These are phyloP conservation scores for Begonia peltatifolia DNA, from an alignment of 306 rosid genomes.

Conservation along the genomic window DNA sequence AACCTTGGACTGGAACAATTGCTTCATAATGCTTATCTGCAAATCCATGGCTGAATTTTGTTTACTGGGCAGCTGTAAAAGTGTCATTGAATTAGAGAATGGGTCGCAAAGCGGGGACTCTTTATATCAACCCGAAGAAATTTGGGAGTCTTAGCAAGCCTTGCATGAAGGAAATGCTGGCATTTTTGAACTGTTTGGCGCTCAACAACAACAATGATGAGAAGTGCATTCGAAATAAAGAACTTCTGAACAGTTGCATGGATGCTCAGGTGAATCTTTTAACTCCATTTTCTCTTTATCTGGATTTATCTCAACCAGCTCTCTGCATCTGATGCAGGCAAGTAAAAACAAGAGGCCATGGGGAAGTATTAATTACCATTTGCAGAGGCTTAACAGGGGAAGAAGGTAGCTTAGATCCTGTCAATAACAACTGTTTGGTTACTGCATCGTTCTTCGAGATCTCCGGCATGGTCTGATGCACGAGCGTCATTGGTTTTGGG, in stretches of 20 bases:
- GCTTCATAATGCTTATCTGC: no score
- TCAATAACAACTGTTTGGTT: background rate
- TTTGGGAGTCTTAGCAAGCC: conserved; percentile 64
- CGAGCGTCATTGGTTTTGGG: no score
- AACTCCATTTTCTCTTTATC: background rate
- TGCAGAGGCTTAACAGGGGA: conserved; percentile 85
- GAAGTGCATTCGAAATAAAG: conserved; percentile 43
- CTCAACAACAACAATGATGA: conserved; percentile 23
- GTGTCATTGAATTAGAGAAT: conserved; percentile 11
- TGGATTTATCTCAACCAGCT: background rate
- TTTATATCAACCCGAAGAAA: conserved; percentile 61
- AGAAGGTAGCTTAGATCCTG: conserved; percentile 35
- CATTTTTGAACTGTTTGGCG: conserved; percentile 68
- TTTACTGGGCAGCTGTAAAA: no score
- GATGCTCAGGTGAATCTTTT: conserved; percentile 48
- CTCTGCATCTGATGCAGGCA: conserved; percentile 30
- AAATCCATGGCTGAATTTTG: background rate
- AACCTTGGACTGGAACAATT: no score
- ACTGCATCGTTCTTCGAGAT: background rate
- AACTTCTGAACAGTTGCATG: conserved; percentile 43
- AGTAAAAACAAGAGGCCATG: conserved; percentile 41
- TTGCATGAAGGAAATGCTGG: conserved; percentile 79
- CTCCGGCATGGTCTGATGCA: no score
- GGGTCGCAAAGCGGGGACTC: conserved; percentile 69
- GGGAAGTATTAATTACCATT: conserved; percentile 84